Percentiles rank a stretch among this genome's conserved stretches.
phyloP scores from a whole-genome alignment of 768 basidiomycete species.

The Boletus reticuloceps region DNA sequence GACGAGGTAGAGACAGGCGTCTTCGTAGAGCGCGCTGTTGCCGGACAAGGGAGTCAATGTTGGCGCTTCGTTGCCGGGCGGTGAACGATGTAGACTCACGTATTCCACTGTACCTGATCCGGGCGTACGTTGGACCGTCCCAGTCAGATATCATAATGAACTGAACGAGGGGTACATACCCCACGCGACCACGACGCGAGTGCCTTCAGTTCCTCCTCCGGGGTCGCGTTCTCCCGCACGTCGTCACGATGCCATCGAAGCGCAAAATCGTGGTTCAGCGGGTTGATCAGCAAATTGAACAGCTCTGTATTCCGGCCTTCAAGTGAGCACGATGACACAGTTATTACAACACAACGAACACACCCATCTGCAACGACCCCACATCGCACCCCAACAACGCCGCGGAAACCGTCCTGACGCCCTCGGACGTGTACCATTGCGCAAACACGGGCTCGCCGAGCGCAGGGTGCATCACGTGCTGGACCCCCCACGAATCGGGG shows the following conservation, averaged over 20 bases:
- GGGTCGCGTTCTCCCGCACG: slow-evolving; percentile 52
- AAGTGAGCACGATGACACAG: not conserved
- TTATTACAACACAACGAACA: slow-evolving; percentile 16
- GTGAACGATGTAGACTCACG: slow-evolving; percentile 41
- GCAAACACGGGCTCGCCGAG: slow-evolving; percentile 59
- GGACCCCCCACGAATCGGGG: slow-evolving; percentile 78
- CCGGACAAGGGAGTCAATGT: too few relatives aligned
- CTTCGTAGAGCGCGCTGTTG: slow-evolving; percentile 60
- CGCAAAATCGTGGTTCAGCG: slow-evolving; percentile 59
- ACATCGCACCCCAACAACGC: slow-evolving; percentile 55
- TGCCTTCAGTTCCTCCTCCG: slow-evolving; percentile 58
- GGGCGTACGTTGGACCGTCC: not conserved
- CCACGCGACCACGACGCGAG: slow-evolving; percentile 63
- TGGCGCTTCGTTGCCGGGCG: not conserved
- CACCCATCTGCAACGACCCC: slow-evolving; percentile 70
- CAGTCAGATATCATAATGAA: too few relatives aligned
- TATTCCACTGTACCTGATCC: slow-evolving; percentile 75
- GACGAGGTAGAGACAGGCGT: slow-evolving; percentile 68
- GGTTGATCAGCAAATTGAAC: slow-evolving; percentile 77
- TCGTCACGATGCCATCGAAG: slow-evolving; percentile 82
- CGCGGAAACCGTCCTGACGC: slow-evolving; percentile 41
- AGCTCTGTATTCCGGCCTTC: slow-evolving; percentile 39
- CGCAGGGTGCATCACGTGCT: slow-evolving; percentile 79
- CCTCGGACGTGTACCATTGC: slow-evolving; percentile 63
- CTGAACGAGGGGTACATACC: slow-evolving; percentile 32